Conservation (phyloP, 352 stramenopile species). For the Phytophthora tentaculata region DNA sequence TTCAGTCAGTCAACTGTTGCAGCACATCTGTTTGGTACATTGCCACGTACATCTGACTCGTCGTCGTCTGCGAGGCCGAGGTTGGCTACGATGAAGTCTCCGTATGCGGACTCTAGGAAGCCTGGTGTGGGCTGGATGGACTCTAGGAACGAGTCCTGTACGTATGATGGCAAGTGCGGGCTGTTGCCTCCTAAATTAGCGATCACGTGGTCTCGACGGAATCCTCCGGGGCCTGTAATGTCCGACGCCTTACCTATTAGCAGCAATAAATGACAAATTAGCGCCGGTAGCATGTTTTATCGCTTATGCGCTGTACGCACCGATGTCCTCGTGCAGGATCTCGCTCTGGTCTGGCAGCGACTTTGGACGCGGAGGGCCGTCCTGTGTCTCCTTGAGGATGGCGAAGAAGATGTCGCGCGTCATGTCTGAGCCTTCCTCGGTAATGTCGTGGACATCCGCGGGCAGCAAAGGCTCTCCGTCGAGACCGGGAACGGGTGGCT, state of each 20-base stretch:
- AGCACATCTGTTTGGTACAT: conserved; percentile 17
- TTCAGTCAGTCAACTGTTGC: conserved; percentile 14
- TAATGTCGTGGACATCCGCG: conserved; percentile 56
- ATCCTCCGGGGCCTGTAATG: conserved; percentile 58
- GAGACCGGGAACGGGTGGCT: conserved; percentile 2
- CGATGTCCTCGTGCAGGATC: conserved; percentile 63
- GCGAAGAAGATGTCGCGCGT: conserved; percentile 73
- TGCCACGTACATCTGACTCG: conserved; percentile 40
- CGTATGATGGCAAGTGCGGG: conserved; percentile 41
- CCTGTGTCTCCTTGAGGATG: conserved; percentile 60
- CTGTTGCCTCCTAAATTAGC: conserved; percentile 41
- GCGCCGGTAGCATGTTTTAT: background rate
- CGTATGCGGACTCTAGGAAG: conserved; percentile 56
- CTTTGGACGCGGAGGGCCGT: conserved; percentile 44
- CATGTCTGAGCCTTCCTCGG: conserved; percentile 68
- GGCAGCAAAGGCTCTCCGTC: conserved; percentile 37
- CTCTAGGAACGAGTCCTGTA: conserved; percentile 60
- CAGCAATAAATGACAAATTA: background rate
- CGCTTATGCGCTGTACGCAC: conserved; percentile 13
- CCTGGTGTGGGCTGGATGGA: conserved; percentile 44
- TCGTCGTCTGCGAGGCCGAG: conserved; percentile 55
- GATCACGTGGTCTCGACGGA: conserved; percentile 65
- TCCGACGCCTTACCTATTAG: conserved; percentile 55
- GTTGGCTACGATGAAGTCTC: conserved; percentile 60
- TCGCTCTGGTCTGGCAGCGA: conserved; percentile 64